Conservation (phyloP, 2,329 filamentous ascomycete species). For the Periglandula ipomoeae region DNA sequence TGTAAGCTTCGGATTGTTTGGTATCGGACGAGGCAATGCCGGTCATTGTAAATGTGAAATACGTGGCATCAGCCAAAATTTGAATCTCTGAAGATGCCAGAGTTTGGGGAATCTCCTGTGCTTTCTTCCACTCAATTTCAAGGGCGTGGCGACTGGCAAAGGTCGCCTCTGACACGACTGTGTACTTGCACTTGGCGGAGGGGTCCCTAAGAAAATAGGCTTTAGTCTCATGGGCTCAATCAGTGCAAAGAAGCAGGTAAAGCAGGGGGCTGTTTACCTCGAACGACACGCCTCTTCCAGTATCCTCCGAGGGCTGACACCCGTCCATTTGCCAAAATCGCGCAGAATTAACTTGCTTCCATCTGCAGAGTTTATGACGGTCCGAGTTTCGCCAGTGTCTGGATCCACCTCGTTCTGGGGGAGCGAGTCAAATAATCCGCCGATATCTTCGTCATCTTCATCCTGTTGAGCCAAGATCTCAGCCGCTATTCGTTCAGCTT, state of each 20-base stretch:
- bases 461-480: slow-evolving; percentile 47
- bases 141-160: slow-evolving; percentile 71
- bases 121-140: slow-evolving; percentile 69
- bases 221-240: not conserved
- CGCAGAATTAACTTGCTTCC: slow-evolving; percentile 54
- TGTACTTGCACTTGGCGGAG: slow-evolving; percentile 57
- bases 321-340: slow-evolving; percentile 78
- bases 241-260: not conserved
- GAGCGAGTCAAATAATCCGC: slow-evolving; percentile 47
- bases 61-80: slow-evolving; percentile 34
- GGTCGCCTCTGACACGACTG: slow-evolving; percentile 59
- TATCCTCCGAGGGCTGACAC: slow-evolving; percentile 64
- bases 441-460: slow-evolving; percentile 44
- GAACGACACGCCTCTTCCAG: slow-evolving; percentile 84
- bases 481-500: slow-evolving; percentile 49
- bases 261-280: slow-evolving; percentile 36
- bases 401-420: slow-evolving; percentile 53
- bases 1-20: slow-evolving; percentile 78
- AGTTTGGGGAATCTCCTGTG: slow-evolving; percentile 42
- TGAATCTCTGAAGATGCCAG: slow-evolving; percentile 31
- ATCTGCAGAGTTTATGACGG: slow-evolving; percentile 41
- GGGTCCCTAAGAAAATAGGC: slow-evolving; percentile 48
- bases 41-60: slow-evolving; percentile 64
- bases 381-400: slow-evolving; percentile 47
- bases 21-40: slow-evolving; percentile 63